Evolutionary conservation across 1,139 yeast species (phyloP), one percentile per base, ranked within the genome.

Genomic region (Sugiyamaella xylanicola): DNA sequence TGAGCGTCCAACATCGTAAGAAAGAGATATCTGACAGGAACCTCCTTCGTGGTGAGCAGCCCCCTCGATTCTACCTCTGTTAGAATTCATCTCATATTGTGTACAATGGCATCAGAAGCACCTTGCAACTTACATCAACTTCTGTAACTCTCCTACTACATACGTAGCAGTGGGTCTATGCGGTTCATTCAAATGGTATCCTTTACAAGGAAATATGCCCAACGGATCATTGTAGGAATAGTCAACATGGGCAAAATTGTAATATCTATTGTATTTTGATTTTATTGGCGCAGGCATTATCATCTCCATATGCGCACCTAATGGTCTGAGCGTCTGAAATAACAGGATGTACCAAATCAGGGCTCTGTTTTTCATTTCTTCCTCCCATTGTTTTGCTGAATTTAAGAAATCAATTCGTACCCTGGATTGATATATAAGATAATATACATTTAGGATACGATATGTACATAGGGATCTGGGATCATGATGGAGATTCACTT

Each of bases 1-100:
- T 0, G 67, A 57, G 20, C 49, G 48, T 16, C 69, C 69, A 11
- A 55, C 59, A 46, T 66, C 68, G 46, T 66, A 66, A 5, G 68
- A 65, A 27, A 66, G 55, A 2, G 69, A 63, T 2, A 66, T 50
- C 53, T 66, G 69, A 54, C 69, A 66, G 5, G 67, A 63, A 0
- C 69, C 69, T 3, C 69, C 69, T 29, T 56, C 58, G 47, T 66
- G 69, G 16, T 63, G 55, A 7, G 69, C 66, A 13, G 55, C 55
- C 1, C 69, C 69, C 29, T 50, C 58, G 13, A 66, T 11, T 37
- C 61, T 60, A 15, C n/a, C 25, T 15, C 13, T 42, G 36, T 46
- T 35, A 37, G 42, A 11, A 27, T 16, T n/a, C 17, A 20, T 17
- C 35, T 16, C n/a, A n/a, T n/a, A 11, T 32, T 22, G n/a, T 21